Base-by-base conservation (phyloP, 2,329 filamentous ascomycete genomes). In the Aureobasidium namibiae region DNA sequence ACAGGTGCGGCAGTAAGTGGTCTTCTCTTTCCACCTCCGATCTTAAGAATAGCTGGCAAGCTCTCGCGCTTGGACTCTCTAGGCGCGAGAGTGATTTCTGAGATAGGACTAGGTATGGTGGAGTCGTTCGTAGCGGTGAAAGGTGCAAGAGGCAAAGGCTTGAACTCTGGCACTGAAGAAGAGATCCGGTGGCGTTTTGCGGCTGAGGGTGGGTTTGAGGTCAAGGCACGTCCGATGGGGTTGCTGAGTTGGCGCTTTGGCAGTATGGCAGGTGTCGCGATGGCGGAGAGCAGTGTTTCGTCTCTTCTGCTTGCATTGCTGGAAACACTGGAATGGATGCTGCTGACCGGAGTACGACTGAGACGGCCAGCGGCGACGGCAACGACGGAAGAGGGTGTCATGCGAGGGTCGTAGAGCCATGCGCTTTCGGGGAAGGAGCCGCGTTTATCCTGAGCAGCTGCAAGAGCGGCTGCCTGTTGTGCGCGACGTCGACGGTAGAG, bases 341-440 rank as follows among this genome's bases (percentile, higher is more conserved):
- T 54, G 50, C 50, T 54, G 9, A 42, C 23, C 11, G 16, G 14
- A 26, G 36, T 54, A 7, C 18, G n/a, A 9, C 23, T 41, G 7
- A 13, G 49, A 24, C 7, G 24, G 7, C 3, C 16, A 23, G 50
- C 23, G 16, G 50, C 36, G 33, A 38, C 36, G 5, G 31, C 18
- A 9, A 21, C 46, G 3, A 33, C 31, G 9, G 46, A 18, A 23
- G 50, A 24, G 2, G 48, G 48, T 29, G 48, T 52, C 48, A 52
- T 52, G 6, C 48, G 54, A 18, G 54, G 54, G 18, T 57, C 54
- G 21, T 57, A 57, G 9, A 57, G 33, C 54, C 54, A 57, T 23
- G 54, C 54, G 18, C 54, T 57, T 8, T 57, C 54, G 3, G 54
- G 54, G 9, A 36, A 46, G 10, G 54, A 46, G 39, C 18, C 23